Evolutionary conservation across 768 basidiomycete genomes (phyloP).

Genomic region (Coprinopsis sp.): DNA sequence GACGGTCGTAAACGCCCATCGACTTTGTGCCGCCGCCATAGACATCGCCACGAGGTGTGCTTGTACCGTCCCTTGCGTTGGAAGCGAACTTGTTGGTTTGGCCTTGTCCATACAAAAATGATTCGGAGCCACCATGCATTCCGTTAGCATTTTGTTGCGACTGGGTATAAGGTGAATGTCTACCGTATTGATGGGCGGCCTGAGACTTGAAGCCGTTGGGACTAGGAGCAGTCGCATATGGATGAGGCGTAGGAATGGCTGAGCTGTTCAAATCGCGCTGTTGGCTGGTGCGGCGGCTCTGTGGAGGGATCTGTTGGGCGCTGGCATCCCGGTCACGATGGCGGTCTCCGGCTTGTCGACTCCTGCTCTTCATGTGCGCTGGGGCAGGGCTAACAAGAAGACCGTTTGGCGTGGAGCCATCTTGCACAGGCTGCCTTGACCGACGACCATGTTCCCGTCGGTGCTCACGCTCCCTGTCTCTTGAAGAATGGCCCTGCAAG

Average conservation of each 20-base stretch:
- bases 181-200: conserved; percentile 44
- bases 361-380: conserved; percentile 56
- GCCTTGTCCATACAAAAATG: conserved; percentile 59
- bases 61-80: conserved; percentile 47
- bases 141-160: conserved; percentile 37
- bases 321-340: conserved; percentile 53
- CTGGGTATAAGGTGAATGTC: conserved; percentile 47
- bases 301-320: conserved; percentile 63
- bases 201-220: conserved; percentile 52
- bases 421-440: conserved; percentile 49
- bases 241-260: conserved; percentile 56
- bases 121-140: conserved; percentile 55
- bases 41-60: conserved; percentile 27
- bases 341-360: conserved; percentile 48
- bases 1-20: conserved; percentile 65
- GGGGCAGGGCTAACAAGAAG: conserved; percentile 63
- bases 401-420: conserved; percentile 52
- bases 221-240: conserved; percentile 65
- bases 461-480: conserved; percentile 54
- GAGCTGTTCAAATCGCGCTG: conserved; percentile 40
- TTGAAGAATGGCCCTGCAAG: conserved; percentile 47
- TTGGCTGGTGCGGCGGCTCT: conserved; percentile 65
- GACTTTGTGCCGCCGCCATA: conserved; percentile 32
- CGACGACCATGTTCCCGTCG: conserved; percentile 55
- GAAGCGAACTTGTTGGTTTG: conserved; percentile 46